phyloP scores from a whole-genome alignment of 2,329 filamentous ascomycete species.

The Purpureocillium lavendulum region DNA sequence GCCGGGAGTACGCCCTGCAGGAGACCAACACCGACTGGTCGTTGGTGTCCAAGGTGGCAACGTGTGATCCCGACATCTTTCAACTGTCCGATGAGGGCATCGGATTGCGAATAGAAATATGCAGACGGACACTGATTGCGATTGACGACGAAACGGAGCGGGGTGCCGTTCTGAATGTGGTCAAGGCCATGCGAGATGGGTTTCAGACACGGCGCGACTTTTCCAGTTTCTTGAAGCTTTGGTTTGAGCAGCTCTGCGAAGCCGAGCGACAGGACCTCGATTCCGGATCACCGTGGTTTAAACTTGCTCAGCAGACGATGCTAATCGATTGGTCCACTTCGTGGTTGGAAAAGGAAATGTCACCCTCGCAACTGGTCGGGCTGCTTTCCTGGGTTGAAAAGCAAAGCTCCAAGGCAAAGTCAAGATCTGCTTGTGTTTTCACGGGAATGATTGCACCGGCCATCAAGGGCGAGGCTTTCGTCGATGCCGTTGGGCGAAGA shows the following conservation, averaged over 20 bases:
- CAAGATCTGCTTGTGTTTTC: conserved; percentile 30
- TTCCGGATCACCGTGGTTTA: conserved; percentile 23
- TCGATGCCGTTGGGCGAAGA: conserved; percentile 30
- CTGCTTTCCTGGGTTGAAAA: conserved; percentile 33
- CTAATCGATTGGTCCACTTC: conserved; percentile 10
- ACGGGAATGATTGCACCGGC: conserved; percentile 33
- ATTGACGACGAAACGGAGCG: conserved; percentile 10
- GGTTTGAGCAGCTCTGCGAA: conserved; percentile 33
- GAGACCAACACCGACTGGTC: conserved; percentile 30
- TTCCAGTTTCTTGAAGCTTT: conserved; percentile 35
- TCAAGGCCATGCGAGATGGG: conserved; percentile 33
- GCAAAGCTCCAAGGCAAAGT: conserved; percentile 21
- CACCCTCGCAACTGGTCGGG: conserved; percentile 32
- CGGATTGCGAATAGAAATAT: conserved; percentile 29
- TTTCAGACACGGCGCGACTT: conserved; percentile 36
- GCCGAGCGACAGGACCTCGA: conserved; percentile 20
- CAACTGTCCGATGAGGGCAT: conserved; percentile 29
- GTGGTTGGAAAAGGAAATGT: conserved; percentile 34
- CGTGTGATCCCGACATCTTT: conserved; percentile 40
- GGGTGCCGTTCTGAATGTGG: conserved; percentile 22
- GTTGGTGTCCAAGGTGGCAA: conserved; percentile 29
- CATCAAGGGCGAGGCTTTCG: conserved; percentile 30
- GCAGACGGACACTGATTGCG: conserved; percentile 21
- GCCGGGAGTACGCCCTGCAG: conserved; percentile 31
- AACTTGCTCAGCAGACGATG: conserved; percentile 12